Base-by-base conservation (phyloP, 441 rosid genomes). In the Populus hybrid region DNA sequence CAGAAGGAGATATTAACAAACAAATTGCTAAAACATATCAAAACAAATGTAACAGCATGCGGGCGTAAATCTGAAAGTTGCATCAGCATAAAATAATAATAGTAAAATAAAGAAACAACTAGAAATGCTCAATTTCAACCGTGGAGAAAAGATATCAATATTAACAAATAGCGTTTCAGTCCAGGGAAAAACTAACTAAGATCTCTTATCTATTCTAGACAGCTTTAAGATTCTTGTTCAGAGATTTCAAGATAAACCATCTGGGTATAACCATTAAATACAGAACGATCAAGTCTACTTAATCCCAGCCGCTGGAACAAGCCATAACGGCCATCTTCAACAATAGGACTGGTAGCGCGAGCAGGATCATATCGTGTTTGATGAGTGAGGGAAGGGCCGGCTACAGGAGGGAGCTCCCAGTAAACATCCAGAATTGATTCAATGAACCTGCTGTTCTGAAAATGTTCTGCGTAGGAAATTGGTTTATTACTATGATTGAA, bases 211-310 rank as follows among this genome's bases (percentile, higher is more conserved):
- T 71, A 77, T 78, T 78, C 64, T 69, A 50, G 28, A 11, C 59
- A 35, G 74, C 50, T 82, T 71, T 79, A 86, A 34, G 89, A 88
- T 77, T 86, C 80, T 57, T 87, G 87, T 81, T 90, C 78, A 18
- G 98, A 94, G 82, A 90, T 88, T 85, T 91, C 83, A 82, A 94
- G 78, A 84, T 96, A 94, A 35, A 90, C 98, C 99, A 96, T 96
- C 85, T 96, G 98, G 35, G 99, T 96, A 77, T 96, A 96, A 23
- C 98, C 99, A 79, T 93, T 96, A 83, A 94, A 94, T 77, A 96
- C 93, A 40, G 97, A 90, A 65, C 83, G 84, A 67, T 94, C 95
- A 1, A 93, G 87, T 76, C 91, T 87, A 79, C 85, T 86, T 72
- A 96, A 85, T 46, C 98, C 98, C 11, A 96, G 84, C 21, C 91